Evolutionary conservation across 2,329 filamentous ascomycete genomes (phyloP).

Genomic region (Botrytis squamosa): DNA sequence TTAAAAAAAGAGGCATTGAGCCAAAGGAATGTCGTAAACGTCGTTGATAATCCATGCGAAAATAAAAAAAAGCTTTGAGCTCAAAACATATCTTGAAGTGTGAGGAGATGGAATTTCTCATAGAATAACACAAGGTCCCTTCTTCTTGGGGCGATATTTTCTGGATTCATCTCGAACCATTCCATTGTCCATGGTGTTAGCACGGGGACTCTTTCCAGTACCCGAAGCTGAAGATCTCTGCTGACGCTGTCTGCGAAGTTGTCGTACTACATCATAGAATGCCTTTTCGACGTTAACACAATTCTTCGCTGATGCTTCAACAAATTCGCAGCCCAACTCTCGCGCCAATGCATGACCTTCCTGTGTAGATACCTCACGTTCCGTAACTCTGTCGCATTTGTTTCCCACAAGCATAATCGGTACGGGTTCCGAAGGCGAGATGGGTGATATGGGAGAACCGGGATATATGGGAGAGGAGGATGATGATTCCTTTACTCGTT

Average conservation of each 20-base stretch:
- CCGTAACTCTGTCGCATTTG: conserved; percentile 95
- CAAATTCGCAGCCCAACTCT: conserved; percentile 92
- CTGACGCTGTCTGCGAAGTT: conserved; percentile 80
- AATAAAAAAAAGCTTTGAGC: conserved; percentile 21
- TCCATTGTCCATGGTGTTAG: conserved; percentile 30
- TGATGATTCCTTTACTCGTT: conserved; percentile 91
- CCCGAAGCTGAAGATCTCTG: conserved; percentile 26
- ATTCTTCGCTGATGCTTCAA: conserved; percentile 95
- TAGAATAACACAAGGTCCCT: conserved; percentile 39
- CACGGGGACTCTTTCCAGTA: conserved; percentile 31
- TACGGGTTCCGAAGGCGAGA: conserved; percentile 56
- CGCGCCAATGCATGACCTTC: conserved; percentile 90
- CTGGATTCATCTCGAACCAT: conserved; percentile 32
- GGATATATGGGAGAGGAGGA: conserved; percentile 74
- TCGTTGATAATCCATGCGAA: conserved; percentile 27
- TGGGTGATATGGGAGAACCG: conserved; percentile 66
- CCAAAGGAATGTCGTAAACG: conserved; percentile 30
- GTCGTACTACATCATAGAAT: conserved; percentile 95
- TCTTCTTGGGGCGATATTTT: conserved; percentile 33
- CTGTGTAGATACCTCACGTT: conserved; percentile 94
- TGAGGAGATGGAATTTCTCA: conserved; percentile 29
- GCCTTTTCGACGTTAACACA: conserved; percentile 98
- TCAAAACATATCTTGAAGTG: conserved; percentile 20
- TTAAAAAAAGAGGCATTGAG: conserved; percentile 22
- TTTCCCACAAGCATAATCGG: conserved; percentile 99